A percentile compares a stretch with the other conserved stretches of the same genome.
phyloP scores from a whole-genome alignment of 495 filamentous ascomycete species.

The Wilcoxina mikolae region DNA sequence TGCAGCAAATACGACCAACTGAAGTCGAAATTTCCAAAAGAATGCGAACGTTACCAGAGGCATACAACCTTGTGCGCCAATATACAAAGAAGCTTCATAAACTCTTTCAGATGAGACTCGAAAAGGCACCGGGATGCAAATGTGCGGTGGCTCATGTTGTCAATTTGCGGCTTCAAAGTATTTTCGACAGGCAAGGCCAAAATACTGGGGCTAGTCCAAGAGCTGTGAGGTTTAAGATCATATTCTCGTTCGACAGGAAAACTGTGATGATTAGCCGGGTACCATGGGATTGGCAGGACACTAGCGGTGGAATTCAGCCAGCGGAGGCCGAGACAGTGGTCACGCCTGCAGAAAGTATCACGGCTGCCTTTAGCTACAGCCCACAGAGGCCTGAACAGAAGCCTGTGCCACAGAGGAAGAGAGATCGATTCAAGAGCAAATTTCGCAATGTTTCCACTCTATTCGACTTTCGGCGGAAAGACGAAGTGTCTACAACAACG shows the following conservation, averaged over 20 bases:
- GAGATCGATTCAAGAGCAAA: background rate
- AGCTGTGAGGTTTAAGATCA: constrained; percentile 15
- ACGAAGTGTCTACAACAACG: background rate
- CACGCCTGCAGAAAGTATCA: background rate
- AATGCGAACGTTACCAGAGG: constrained; percentile 1
- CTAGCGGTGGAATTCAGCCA: background rate
- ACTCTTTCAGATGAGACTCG: constrained; percentile 14
- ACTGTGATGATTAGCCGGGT: background rate
- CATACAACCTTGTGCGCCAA: constrained; percentile 17
- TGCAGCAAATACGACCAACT: background rate
- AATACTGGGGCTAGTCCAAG: background rate
- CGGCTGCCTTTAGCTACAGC: background rate
- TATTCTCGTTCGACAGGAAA: constrained; percentile 16
- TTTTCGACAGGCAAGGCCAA: constrained; percentile 8
- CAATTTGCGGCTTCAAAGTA: constrained; percentile 20
- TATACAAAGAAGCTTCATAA: constrained; percentile 18
- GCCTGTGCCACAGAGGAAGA: background rate
- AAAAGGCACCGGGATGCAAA: constrained; percentile 10
- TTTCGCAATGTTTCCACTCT: background rate
- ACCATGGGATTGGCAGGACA: background rate
- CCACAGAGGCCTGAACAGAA: background rate
- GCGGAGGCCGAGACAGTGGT: background rate
- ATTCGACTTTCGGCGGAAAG: background rate
- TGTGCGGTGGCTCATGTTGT: constrained; percentile 20
- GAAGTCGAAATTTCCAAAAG: background rate